phyloP scores from a whole-genome alignment of 176 grass and related monocot species.

The Oryza brachyantha region DNA sequence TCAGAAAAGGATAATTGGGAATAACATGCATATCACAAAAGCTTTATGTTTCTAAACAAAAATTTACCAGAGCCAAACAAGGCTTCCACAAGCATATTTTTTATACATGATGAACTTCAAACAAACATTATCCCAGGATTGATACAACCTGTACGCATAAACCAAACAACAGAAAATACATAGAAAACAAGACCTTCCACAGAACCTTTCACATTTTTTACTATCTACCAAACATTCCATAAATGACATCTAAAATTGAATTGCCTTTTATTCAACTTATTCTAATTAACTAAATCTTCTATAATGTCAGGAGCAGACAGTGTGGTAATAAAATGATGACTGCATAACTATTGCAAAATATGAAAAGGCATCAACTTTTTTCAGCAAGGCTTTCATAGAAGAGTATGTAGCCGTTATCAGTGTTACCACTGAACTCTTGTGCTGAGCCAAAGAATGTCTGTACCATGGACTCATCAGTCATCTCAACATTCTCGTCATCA shows the following conservation, averaged over 20 bases:
- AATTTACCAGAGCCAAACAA: slow-evolving; percentile 20
- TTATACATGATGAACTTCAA: slow-evolving; percentile 27
- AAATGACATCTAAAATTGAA: slow-evolving; percentile 34
- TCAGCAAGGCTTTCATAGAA: slow-evolving; percentile 79
- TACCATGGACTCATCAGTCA: slow-evolving; percentile 80
- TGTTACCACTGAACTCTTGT: slow-evolving; percentile 90
- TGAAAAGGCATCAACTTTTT: slow-evolving; percentile 37
- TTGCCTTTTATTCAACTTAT: slow-evolving; percentile 37
- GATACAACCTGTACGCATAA: background rate
- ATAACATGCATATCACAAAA: background rate
- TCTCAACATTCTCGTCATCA: slow-evolving; percentile 93
- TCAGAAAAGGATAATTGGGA: background rate
- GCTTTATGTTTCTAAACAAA: slow-evolving; percentile 21
- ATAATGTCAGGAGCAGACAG: slow-evolving; percentile 16
- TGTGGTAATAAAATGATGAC: background rate
- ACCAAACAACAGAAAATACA: slow-evolving; percentile 9
- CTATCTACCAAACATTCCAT: slow-evolving; percentile 16
- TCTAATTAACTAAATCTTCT: slow-evolving; percentile 30
- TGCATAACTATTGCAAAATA: slow-evolving; percentile 16
- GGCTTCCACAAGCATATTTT: background rate
- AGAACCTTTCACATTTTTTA: slow-evolving; percentile 24
- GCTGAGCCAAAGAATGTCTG: slow-evolving; percentile 88
- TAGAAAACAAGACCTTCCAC: slow-evolving; percentile 7
- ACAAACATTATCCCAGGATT: slow-evolving; percentile 26
- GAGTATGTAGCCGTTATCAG: slow-evolving; percentile 90